Conservation (phyloP, 2,329 filamentous ascomycete genomes). For the Talaromyces albobiverticillius region DNA sequence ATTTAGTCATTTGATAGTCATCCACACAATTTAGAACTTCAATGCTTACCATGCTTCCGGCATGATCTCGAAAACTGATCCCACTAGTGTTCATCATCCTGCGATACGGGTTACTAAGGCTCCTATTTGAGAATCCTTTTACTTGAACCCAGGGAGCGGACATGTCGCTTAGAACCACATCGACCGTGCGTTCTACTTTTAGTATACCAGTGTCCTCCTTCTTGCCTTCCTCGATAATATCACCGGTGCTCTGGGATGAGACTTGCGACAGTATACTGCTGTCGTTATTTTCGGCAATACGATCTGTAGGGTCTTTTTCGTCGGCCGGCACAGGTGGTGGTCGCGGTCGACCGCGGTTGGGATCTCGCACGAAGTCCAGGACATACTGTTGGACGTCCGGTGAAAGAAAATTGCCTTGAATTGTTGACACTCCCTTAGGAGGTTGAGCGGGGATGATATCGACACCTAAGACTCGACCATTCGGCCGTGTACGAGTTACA, state of each 20-base stretch:
- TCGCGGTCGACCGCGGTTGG: conserved; percentile 54
- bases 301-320: neutral
- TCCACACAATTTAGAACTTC: conserved; percentile 26
- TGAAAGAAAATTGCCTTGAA: conserved; percentile 91
- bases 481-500: conserved; percentile 69
- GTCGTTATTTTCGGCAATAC: neutral
- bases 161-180: conserved; percentile 98
- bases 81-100: conserved; percentile 99
- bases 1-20: conserved; percentile 4
- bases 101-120: conserved; percentile 89
- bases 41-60: conserved; percentile 80
- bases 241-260: neutral
- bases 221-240: neutral
- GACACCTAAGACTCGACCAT: conserved; percentile 81
- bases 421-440: conserved; percentile 84
- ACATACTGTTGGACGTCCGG: conserved; percentile 71
- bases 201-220: conserved; percentile 1
- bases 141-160: conserved; percentile 91
- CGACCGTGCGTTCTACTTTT: conserved; percentile 61
- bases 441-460: conserved; percentile 92
- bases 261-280: conserved; percentile 26
- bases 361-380: conserved; percentile 68
- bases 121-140: conserved; percentile 75
- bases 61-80: conserved; percentile 80
- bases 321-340: conserved; percentile 16